Base-by-base conservation (phyloP, 2,329 filamentous ascomycete species). In the Beauveria sp. region DNA sequence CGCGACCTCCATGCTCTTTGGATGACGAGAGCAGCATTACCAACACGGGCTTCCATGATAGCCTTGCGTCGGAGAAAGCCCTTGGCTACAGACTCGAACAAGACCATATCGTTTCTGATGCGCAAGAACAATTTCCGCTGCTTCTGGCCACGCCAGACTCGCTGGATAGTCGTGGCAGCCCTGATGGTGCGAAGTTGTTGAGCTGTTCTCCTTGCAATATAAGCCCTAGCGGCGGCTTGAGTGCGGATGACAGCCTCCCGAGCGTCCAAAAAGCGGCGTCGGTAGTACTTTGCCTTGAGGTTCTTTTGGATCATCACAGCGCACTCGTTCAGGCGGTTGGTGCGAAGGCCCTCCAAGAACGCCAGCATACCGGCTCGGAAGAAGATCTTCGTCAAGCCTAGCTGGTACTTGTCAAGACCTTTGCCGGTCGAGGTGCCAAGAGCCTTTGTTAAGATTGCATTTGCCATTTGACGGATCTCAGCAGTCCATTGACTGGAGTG, bases 291-390 rank as follows among this genome's bases (percentile, higher is more conserved):
- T 73, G 91, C 92, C 65, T 87, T 89, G 61, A 99, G 78, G 71
- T 99, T 99, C 86, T 99, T 99, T 76, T 99, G 94, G 61, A 99
- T 99, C 86, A 99, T 90, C 68, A 96, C 90, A 14, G 94, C 94
- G 67, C 92, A 96, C 66, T 92, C 90, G 72, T 96, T 97, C 71
- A 99, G 82, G 62, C 92, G 87, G 66, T 83, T 91, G 14, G 94
- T 97, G 62, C 94, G 87, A 66, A 97, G 81, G 67, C 97, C 97
- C 77, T 99, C 94, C 55, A 99, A 80, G 78, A 97, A 97, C 7
- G 94, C 94, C 68, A 99, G 87, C 94, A 99, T 99, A 75, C 94
- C 94, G 61, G 94, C 94, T 63, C 94, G 89, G 86, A 99, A 99
- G 79, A 99, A 99, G 72, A 99, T 97, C 79, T 99, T 99, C 57